Conservation (phyloP, 2,329 filamentous ascomycete species). For the Drechslerella coelobrocha region DNA sequence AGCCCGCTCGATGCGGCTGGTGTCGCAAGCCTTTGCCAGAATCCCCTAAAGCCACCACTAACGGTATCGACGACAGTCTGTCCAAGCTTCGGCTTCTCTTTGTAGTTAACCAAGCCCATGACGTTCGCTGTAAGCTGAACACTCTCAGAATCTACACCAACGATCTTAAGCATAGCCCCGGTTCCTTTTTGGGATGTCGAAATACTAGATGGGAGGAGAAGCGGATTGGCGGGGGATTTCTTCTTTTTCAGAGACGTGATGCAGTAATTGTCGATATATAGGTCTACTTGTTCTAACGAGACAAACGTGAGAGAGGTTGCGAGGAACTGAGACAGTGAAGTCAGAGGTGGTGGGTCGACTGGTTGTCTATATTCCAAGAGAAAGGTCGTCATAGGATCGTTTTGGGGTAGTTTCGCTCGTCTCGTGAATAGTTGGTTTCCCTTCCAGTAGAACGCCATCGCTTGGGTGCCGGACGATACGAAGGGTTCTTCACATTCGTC, state of each 20-base stretch:
- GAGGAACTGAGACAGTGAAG: slow-evolving; percentile 88
- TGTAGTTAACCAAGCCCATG: slow-evolving; percentile 69
- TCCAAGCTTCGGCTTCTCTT: slow-evolving; percentile 45
- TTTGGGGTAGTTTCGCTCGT: slow-evolving; percentile 71
- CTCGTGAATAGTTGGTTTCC: slow-evolving; percentile 96
- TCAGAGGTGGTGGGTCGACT: slow-evolving; percentile 72
- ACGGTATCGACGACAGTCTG: slow-evolving; percentile 47
- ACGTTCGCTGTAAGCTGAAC: slow-evolving; percentile 90
- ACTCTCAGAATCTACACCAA: slow-evolving; percentile 79
- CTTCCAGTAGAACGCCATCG: slow-evolving; percentile 99
- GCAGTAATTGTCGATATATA: slow-evolving; percentile 87
- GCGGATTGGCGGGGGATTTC: slow-evolving; percentile 74
- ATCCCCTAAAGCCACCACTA: slow-evolving; percentile 38
- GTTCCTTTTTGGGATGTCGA: slow-evolving; percentile 44
- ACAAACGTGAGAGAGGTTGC: slow-evolving; percentile 97
- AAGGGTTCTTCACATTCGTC: slow-evolving; percentile 98
- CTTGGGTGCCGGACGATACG: slow-evolving; percentile 86
- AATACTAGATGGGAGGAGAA: slow-evolving; percentile 68
- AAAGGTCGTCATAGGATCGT: slow-evolving; percentile 81
- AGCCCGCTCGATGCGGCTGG: slow-evolving; percentile 14
- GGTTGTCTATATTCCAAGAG: slow-evolving; percentile 93
- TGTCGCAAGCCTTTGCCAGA: slow-evolving; percentile 42
- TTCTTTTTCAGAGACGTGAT: slow-evolving; percentile 83
- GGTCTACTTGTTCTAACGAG: slow-evolving; percentile 81
- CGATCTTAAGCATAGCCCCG: slow-evolving; percentile 79